A percentile compares a stretch with the other conserved stretches of the same genome.
These are phyloP conservation scores for Hanseniaspora uvarum DNA, from an alignment of 1,139 yeast genomes.

Conservation along the genomic window DNA sequence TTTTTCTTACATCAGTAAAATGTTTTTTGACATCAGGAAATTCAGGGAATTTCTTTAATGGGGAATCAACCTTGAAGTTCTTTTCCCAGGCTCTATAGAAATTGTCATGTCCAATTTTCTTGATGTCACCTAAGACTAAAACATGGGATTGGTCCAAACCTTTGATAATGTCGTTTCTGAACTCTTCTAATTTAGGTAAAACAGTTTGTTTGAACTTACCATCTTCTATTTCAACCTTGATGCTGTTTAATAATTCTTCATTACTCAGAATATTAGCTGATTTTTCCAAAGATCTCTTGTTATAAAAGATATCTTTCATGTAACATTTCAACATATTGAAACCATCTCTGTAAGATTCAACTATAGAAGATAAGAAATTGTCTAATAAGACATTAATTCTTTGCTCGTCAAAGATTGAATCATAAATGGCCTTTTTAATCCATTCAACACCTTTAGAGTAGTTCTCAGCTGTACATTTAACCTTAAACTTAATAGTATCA, in stretches of 20 bases:
- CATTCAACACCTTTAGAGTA: constrained; percentile 65
- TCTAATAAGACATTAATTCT: constrained; percentile 65
- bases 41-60: constrained; percentile 16
- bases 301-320: constrained; percentile 44
- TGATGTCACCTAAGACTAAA: constrained; percentile 60
- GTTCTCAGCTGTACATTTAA: constrained; percentile 53
- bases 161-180: constrained; percentile 51
- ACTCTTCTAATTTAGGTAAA: constrained; percentile 43
- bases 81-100: constrained; percentile 44
- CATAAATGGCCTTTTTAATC: constrained; percentile 56
- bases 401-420: constrained; percentile 59
- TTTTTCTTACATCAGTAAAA: constrained; percentile 47
- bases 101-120: constrained; percentile 23
- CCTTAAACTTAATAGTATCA: constrained; percentile 52
- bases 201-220: constrained; percentile 35
- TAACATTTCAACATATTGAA: constrained; percentile 58
- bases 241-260: constrained; percentile 47
- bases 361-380: constrained; percentile 60
- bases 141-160: constrained; percentile 51
- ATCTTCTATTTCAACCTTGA: constrained; percentile 43
- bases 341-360: constrained; percentile 76
- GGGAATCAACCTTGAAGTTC: constrained; percentile 17
- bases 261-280: constrained; percentile 57
- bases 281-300: constrained; percentile 51
- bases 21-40: constrained; percentile 36